A percentile compares a stretch with the other conserved stretches of the same genome.
Evolutionary conservation across 164 flowering plant species (phyloP).

Genomic region (Saururus chinensis): DNA sequence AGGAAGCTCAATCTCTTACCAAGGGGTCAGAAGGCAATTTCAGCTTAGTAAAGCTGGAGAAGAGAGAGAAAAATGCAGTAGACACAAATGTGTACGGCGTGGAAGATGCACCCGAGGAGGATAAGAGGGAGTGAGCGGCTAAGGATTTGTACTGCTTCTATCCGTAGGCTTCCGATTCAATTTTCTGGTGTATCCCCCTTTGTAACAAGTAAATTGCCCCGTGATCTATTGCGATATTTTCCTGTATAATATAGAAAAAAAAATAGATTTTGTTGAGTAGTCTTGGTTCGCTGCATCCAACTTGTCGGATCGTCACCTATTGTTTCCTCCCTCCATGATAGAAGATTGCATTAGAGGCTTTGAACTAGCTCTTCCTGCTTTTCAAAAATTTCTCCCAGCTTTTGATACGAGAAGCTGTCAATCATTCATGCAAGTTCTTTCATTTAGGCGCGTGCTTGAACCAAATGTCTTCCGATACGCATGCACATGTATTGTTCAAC

Average conservation of each 20-base stretch:
- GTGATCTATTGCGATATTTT: neutral
- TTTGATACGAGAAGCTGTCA: too few relatives aligned
- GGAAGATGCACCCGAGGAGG: constrained; percentile 44
- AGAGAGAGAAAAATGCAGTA: constrained; percentile 20
- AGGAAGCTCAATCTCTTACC: constrained; percentile 57
- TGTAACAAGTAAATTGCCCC: neutral
- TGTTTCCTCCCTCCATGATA: neutral
- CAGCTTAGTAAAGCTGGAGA: constrained; percentile 48
- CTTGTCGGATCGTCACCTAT: neutral
- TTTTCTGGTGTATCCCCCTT: neutral
- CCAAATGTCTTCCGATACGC: too few relatives aligned
- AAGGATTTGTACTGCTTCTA: neutral
- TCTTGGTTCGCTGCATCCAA: neutral
- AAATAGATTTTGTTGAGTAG: neutral
- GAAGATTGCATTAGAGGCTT: too few relatives aligned
- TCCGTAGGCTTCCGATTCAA: neutral
- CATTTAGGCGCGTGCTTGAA: too few relatives aligned
- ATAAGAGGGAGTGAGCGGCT: constrained; percentile 37
- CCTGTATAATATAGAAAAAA: neutral
- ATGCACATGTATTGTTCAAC: too few relatives aligned
- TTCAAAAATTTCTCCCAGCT: too few relatives aligned
- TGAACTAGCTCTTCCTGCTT: too few relatives aligned
- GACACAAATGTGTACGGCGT: constrained; percentile 9
- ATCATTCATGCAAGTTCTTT: too few relatives aligned
- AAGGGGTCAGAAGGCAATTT: constrained; percentile 43